Conservation (phyloP, 2,329 filamentous ascomycete species). For the Macrophomina pseudophaseolina region DNA sequence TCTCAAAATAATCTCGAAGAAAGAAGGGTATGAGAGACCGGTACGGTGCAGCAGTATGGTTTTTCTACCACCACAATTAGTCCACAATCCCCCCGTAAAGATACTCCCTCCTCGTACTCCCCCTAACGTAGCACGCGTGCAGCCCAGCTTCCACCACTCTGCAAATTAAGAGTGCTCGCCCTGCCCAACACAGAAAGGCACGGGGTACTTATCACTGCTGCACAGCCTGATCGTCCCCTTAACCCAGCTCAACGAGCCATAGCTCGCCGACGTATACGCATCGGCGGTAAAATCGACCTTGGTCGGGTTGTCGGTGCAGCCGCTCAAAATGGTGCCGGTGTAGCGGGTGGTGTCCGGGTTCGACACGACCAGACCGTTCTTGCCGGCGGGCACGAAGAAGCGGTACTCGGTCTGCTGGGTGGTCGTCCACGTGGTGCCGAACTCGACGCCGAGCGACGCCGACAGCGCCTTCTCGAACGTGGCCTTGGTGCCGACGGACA, state of each 20-base stretch:
- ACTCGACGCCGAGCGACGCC: neutral
- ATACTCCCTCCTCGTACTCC: no score
- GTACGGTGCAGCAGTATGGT: no score
- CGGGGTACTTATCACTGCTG: conserved; percentile 42
- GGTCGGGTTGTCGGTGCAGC: conserved; percentile 41
- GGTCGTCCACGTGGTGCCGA: conserved; percentile 29
- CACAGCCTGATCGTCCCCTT: conserved; percentile 48
- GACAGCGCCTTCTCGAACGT: neutral
- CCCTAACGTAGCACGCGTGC: no score
- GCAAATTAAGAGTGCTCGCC: conserved; percentile 30
- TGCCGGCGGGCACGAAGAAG: conserved; percentile 42
- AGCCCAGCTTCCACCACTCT: neutral
- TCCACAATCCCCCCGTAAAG: no score
- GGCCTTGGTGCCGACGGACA: neutral
- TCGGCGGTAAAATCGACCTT: conserved; percentile 41
- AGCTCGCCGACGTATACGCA: conserved; percentile 41
- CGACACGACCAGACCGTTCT: conserved; percentile 50
- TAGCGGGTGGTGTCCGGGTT: conserved; percentile 43
- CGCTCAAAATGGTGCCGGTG: conserved; percentile 42
- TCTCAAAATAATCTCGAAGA: no score
- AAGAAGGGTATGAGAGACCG: no score
- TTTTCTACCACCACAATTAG: no score
- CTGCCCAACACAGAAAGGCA: conserved; percentile 46
- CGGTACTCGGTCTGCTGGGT: conserved; percentile 38
- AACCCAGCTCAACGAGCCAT: conserved; percentile 45